Base-by-base conservation (phyloP, 352 stramenopile genomes). In the Globisporangium solare region DNA sequence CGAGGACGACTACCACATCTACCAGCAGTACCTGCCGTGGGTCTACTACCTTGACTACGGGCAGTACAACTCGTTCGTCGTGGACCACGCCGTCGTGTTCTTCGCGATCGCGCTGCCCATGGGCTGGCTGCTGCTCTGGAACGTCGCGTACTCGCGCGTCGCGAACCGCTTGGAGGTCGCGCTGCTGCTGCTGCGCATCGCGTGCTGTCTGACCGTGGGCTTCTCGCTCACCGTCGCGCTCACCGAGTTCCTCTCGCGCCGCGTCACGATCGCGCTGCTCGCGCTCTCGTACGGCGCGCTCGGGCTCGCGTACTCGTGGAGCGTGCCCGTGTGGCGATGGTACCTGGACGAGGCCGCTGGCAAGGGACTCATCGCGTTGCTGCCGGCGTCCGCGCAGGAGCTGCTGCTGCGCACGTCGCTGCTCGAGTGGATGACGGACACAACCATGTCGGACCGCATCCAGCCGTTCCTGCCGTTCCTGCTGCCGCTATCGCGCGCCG, bases 381-480 rank as follows among this genome's bases (percentile, higher is more conserved):
- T 94, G 17, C 83, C 85, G 0, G 56, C 58, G n/a, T 79, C 66
- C 1, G 41, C 82, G 5, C 83, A 88, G 60, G 52, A 86, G 27
- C 54, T 92, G 41, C 54, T 94, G 43, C 72, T 94, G 32, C 69
- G 73, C 22, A 92, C 76, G 52, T 92, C 76, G 42, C 70, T 93
- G 13, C 63, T 94, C 24, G 81, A 94, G 50, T 94, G 83, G 83
- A 78, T 94, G 46, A 89, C 81, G 1, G 85, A 93, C 53, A 83
- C 81, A 15, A 75, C 67, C 7, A 80, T 93, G 48, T 74, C 83
- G 41, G 81, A 93, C 50, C 74, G 79, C 60, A 60, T 95, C 27
- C 65, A 75, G 13, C 74, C 75, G 2, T 90, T 86, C 63, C 39
- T 95, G 51, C 81, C 83, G 21, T 92, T 95, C 57, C 67, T 93